Base-by-base conservation (phyloP, 345 rosid species). In the Trapa incisa region DNA sequence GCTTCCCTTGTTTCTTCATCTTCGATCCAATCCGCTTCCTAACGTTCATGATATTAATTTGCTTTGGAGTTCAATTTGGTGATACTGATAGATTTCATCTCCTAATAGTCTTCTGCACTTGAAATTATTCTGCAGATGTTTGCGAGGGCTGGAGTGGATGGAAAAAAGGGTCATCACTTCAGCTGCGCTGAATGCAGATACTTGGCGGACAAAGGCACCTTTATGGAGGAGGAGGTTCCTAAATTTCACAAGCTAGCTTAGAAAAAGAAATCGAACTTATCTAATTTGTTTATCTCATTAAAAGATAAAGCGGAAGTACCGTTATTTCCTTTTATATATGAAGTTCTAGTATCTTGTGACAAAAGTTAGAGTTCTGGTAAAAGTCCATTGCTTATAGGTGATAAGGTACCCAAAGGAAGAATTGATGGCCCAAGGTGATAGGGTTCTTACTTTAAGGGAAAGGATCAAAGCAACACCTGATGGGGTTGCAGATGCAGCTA, bases 361-460 rank as follows among this genome's bases (percentile, higher is more conserved):
- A 48, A 13, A 48, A 2, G 16, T 33, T 32, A 13, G 36, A 61
- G 7, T 43, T n/a, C 11, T 61, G 5, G 33, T 39, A 47, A 45
- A 17, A 14, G 6, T 37, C 22, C 45, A 13, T 66, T 8, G 9
- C 11, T 41, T 15, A 36, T 47, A 89, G 97, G 87, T 85, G 35
- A 93, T 85, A 82, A 89, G 97, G 67, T 80, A 84, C 50, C 76
- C 96, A 1, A 82, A 79, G 67, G 86, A 88, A 67, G 97, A 85
- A 37, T 78, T 76, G 73, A 78, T 80, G 52, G 70, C 83, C 16
- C 89, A 89, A 2, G 60, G 64, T 6, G 96, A 93, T 58, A 62
- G 84, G 50, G 91, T 89, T 73, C 80, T 88, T 68, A 70, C 75
- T 0, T 38, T 88, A 60, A 82, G 86, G 0, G 88, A 86, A 61